Percentiles rank a stretch among this genome's conserved stretches.
phyloP scores from a whole-genome alignment of 106 monocot species.

The Cymbidium sinense region DNA sequence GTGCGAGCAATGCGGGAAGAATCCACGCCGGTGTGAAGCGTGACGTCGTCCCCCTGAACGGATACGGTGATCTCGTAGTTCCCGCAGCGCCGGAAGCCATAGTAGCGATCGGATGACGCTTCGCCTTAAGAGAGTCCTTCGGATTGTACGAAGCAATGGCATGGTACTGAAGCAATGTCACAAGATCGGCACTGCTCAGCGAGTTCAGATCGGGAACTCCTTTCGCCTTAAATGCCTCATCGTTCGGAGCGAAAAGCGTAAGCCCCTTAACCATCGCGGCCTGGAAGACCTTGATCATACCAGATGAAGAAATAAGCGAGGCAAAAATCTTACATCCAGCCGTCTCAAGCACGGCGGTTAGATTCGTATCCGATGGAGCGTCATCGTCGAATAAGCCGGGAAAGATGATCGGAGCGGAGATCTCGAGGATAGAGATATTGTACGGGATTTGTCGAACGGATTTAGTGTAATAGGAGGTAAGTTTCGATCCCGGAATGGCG shows the following conservation, averaged over 20 bases:
- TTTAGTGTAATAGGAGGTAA: slow-evolving; percentile 58
- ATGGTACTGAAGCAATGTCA: slow-evolving; percentile 89
- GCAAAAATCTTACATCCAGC: slow-evolving; percentile 95
- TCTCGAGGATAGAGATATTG: slow-evolving; percentile 83
- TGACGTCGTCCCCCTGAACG: slow-evolving; percentile 63
- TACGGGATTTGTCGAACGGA: slow-evolving; percentile 74
- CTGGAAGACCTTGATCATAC: slow-evolving; percentile 81
- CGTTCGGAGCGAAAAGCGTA: slow-evolving; percentile 88
- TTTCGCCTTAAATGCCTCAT: slow-evolving; percentile 78
- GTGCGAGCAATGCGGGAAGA: slow-evolving; percentile 62
- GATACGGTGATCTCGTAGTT: slow-evolving; percentile 53
- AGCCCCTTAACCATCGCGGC: slow-evolving; percentile 67
- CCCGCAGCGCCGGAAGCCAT: slow-evolving; percentile 71
- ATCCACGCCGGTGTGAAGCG: slow-evolving; percentile 60
- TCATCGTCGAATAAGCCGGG: slow-evolving; percentile 70
- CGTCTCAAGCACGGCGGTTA: slow-evolving; percentile 77
- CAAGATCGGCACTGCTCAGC: slow-evolving; percentile 74
- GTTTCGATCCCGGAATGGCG: slow-evolving; percentile 49
- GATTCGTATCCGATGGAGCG: slow-evolving; percentile 41
- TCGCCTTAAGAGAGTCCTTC: slow-evolving; percentile 55
- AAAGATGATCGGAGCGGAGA: slow-evolving; percentile 74
- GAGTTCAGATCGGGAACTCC: slow-evolving; percentile 53
- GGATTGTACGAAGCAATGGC: slow-evolving; percentile 74
- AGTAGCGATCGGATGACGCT: slow-evolving; percentile 33
- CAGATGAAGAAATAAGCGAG: slow-evolving; percentile 52